These are phyloP conservation scores for Silene coronaria DNA, from an alignment of 179 eudicot genomes.

Conservation along the genomic window DNA sequence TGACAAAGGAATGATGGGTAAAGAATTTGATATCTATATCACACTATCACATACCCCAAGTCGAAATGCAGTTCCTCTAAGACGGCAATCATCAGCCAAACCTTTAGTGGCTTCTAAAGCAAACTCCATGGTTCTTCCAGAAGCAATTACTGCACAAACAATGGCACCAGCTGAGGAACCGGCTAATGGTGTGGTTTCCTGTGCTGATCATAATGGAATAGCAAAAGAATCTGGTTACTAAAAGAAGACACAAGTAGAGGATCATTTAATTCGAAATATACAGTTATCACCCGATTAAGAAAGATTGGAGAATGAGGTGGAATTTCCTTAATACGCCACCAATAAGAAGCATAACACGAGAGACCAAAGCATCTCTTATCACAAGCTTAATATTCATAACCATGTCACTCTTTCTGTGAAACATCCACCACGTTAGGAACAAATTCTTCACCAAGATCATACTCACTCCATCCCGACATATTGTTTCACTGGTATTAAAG, in stretches of 20 bases:
- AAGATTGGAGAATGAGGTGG: background rate
- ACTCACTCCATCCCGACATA: background rate
- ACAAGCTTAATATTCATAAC: background rate
- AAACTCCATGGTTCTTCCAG: conserved; percentile 83
- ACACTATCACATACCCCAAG: conserved; percentile 57
- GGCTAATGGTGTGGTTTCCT: conserved; percentile 97
- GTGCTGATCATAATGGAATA: conserved; percentile 28
- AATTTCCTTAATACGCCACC: background rate
- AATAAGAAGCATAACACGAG: background rate
- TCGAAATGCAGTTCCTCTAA: conserved; percentile 92
- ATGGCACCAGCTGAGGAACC: conserved; percentile 99
- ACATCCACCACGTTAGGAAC: background rate
- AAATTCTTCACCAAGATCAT: background rate
- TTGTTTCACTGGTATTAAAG: background rate
- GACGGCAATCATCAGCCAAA: conserved; percentile 89
- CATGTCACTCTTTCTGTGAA: background rate
- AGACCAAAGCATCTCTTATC: background rate
- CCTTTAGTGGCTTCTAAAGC: conserved; percentile 80
- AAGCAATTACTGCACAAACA: conserved; percentile 90
- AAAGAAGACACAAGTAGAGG: conserved; percentile 4
- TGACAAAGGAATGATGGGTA: too few species aligned
- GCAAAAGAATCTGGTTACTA: conserved; percentile 19
- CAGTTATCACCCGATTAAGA: background rate
- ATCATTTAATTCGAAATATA: background rate
- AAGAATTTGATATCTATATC: too few species aligned